Conservation (phyloP, 441 rosid species). For the Arabidopsis lyrata region DNA sequence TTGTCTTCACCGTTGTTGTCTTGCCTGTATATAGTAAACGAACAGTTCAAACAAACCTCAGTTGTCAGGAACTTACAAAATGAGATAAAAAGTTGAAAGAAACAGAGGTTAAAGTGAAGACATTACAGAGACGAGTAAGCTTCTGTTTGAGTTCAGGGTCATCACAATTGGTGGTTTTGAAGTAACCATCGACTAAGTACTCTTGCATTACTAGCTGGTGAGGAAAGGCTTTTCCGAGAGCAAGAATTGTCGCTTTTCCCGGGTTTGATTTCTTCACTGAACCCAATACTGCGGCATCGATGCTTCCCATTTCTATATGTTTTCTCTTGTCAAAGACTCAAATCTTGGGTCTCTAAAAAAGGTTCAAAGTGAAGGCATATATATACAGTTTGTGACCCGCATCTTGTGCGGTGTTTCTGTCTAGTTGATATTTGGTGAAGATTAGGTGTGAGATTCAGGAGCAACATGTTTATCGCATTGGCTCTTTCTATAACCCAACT, state of each 20-base stretch:
- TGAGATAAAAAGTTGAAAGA: neutral
- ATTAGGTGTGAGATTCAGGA: slow-evolving; percentile 44
- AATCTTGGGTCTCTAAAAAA: slow-evolving; percentile 24
- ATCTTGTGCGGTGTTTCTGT: slow-evolving; percentile 29
- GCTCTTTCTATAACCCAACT: slow-evolving; percentile 22
- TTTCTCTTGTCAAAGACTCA: slow-evolving; percentile 14
- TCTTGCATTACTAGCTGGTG: slow-evolving; percentile 98
- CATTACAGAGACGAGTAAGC: slow-evolving; percentile 83
- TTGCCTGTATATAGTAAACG: slow-evolving; percentile 61
- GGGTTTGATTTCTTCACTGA: slow-evolving; percentile 50
- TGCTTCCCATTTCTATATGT: slow-evolving; percentile 57
- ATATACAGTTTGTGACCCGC: slow-evolving; percentile 34
- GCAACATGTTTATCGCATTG: slow-evolving; percentile 48
- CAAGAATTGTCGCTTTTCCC: slow-evolving; percentile 86
- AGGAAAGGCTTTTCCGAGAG: slow-evolving; percentile 95
- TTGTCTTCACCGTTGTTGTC: slow-evolving; percentile 93
- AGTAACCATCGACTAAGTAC: slow-evolving; percentile 90
- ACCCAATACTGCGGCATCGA: slow-evolving; percentile 46
- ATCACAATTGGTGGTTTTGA: slow-evolving; percentile 88
- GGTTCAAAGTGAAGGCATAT: slow-evolving; percentile 31
- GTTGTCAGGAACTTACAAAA: slow-evolving; percentile 13
- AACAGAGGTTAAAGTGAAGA: slow-evolving; percentile 23
- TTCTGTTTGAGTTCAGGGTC: slow-evolving; percentile 90
- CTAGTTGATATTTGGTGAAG: slow-evolving; percentile 44
- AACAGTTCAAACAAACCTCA: slow-evolving; percentile 20